phyloP scores from a whole-genome alignment of 2,329 filamentous ascomycete species.

The Drechslerella dactyloides region DNA sequence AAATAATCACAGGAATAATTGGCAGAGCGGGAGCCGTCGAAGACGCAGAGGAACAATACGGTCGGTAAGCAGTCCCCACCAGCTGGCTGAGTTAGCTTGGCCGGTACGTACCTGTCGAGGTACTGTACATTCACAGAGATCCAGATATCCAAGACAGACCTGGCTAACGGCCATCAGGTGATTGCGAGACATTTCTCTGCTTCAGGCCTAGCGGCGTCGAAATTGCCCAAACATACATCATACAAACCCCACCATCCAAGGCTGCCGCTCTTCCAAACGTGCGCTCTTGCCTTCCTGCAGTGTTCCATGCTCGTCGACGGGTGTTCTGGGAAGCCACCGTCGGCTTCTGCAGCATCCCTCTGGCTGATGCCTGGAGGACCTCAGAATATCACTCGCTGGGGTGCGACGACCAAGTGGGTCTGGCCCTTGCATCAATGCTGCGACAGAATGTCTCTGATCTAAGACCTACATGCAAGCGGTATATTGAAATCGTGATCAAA shows the following conservation, averaged over 20 bases:
- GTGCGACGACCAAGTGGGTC: slow-evolving; percentile 20
- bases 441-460: slow-evolving; percentile 49
- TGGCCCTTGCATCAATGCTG: slow-evolving; percentile 48
- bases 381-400: slow-evolving; percentile 36
- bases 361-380: slow-evolving; percentile 38
- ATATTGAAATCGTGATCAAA: slow-evolving; percentile 17
- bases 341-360: slow-evolving; percentile 42
- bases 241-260: background rate
- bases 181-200: slow-evolving; percentile 27
- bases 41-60: no score
- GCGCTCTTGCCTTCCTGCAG: slow-evolving; percentile 4
- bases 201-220: slow-evolving; percentile 31
- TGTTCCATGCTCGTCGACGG: slow-evolving; percentile 24
- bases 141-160: no score
- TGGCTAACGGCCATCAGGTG: slow-evolving; percentile 23
- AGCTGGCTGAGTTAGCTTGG: no score
- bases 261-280: background rate
- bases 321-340: slow-evolving; percentile 47
- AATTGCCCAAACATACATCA: slow-evolving; percentile 34
- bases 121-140: no score
- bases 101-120: no score
- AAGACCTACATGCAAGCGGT: slow-evolving; percentile 28
- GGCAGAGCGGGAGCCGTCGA: no score
- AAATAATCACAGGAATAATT: background rate
- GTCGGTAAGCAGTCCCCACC: no score